phyloP scores from a whole-genome alignment of 1,284 basidiomycete genomes.

The Earliella scabrosa region DNA sequence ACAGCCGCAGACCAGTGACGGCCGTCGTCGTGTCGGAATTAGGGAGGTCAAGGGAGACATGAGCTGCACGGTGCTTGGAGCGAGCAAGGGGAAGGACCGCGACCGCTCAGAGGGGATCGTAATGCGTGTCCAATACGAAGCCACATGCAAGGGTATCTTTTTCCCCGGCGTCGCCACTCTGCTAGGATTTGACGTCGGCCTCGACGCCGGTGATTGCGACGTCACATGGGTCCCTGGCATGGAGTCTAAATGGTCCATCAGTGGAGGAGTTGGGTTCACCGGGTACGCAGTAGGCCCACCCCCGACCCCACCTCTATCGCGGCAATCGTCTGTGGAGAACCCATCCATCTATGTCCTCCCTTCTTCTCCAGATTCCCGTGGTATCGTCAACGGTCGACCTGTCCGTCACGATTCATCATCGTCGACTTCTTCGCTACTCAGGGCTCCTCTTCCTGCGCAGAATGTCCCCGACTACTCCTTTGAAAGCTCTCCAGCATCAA shows the following conservation, averaged over 20 bases:
- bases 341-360: constrained; percentile 36
- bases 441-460: constrained; percentile 68
- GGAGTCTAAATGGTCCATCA: constrained; percentile 60
- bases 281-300: constrained; percentile 59
- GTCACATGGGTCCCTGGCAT: constrained; percentile 63
- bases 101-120: constrained; percentile 54
- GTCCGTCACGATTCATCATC: constrained; percentile 45
- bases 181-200: constrained; percentile 74
- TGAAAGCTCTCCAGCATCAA: constrained; percentile 59
- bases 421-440: constrained; percentile 61
- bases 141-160: constrained; percentile 74
- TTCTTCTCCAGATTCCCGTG: constrained; percentile 49
- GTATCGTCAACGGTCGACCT: constrained; percentile 25
- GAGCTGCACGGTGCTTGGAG: constrained; percentile 59
- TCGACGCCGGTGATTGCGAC: constrained; percentile 70
- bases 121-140: constrained; percentile 72
- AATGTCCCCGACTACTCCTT: constrained; percentile 67
- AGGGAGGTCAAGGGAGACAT: constrained; percentile 68
- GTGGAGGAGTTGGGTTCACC: constrained; percentile 67
- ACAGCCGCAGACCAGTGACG: constrained; percentile 50
- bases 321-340: constrained; percentile 27
- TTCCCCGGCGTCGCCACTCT: constrained; percentile 81
- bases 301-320: constrained; percentile 17
- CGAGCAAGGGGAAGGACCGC: constrained; percentile 35
- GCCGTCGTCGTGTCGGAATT: constrained; percentile 68